Percentiles rank a stretch among this genome's conserved stretches.
Conservation (phyloP, 345 rosid species). For the Cardamine occulta region DNA sequence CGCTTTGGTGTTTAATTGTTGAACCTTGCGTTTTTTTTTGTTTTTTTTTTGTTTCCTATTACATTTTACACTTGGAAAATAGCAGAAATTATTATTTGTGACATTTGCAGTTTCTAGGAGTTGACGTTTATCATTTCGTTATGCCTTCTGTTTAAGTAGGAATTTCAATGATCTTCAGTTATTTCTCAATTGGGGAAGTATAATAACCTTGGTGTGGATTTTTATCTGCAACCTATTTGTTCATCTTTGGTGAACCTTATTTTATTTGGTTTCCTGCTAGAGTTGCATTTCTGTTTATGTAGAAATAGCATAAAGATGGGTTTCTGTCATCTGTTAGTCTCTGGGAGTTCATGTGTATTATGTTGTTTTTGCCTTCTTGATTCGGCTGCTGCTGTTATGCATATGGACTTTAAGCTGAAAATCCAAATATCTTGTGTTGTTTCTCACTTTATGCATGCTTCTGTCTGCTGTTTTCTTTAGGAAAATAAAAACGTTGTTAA, state of each 20-base stretch:
- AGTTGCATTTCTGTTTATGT: not conserved
- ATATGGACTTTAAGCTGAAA: not conserved
- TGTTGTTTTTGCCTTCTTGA: constrained; percentile 13
- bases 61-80: not conserved
- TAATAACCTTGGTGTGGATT: not conserved
- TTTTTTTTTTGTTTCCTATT: not conserved
- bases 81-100: not conserved
- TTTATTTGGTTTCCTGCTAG: not conserved
- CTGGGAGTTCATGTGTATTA: constrained; percentile 11
- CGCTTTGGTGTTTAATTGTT: not conserved
- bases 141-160: not conserved
- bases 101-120: constrained; percentile 8
- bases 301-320: not conserved
- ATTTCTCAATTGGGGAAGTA: constrained; percentile 12
- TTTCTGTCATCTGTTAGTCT: not conserved
- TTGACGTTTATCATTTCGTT: not conserved
- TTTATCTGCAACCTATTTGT: not conserved
- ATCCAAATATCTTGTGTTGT: not conserved
- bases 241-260: not conserved
- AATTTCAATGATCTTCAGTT: not conserved
- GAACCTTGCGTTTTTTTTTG: not conserved
- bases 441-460: constrained; percentile 20
- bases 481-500: constrained; percentile 67
- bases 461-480: constrained; percentile 48
- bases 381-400: not conserved